Conservation (phyloP, 148 eudicot genomes). For the Agrostemma githago region DNA sequence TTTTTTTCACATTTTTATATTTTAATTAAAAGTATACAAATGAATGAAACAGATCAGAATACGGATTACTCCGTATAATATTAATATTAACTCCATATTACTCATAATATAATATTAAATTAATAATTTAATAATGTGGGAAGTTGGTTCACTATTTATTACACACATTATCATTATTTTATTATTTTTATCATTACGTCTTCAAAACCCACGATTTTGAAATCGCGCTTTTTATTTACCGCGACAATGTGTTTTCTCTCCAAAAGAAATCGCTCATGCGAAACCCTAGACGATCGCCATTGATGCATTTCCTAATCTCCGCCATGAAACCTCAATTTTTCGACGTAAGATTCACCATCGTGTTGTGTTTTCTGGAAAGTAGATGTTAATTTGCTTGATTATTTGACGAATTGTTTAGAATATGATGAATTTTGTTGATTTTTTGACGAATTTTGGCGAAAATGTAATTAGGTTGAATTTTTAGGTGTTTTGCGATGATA, state of each 20-base stretch:
- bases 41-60: too few relatives aligned
- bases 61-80: too few relatives aligned
- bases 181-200: background rate
- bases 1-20: too few relatives aligned
- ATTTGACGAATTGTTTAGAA: background rate
- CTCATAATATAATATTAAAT: too few relatives aligned
- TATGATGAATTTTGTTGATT: background rate
- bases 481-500: too few relatives aligned
- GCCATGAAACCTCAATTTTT: too few relatives aligned
- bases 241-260: background rate
- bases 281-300: conserved; percentile 2
- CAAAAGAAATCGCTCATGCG: background rate
- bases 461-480: background rate
- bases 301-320: background rate
- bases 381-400: background rate
- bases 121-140: too few relatives aligned
- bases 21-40: too few relatives aligned
- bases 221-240: background rate
- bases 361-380: too few relatives aligned
- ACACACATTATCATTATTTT: background rate
- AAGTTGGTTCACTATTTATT: too few relatives aligned
- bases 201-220: background rate
- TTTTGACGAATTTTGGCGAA: too few relatives aligned
- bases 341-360: background rate
- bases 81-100: too few relatives aligned